These are phyloP conservation scores for Malassezia caprae DNA, from an alignment of 1,284 basidiomycete genomes.

Conservation along the genomic window DNA sequence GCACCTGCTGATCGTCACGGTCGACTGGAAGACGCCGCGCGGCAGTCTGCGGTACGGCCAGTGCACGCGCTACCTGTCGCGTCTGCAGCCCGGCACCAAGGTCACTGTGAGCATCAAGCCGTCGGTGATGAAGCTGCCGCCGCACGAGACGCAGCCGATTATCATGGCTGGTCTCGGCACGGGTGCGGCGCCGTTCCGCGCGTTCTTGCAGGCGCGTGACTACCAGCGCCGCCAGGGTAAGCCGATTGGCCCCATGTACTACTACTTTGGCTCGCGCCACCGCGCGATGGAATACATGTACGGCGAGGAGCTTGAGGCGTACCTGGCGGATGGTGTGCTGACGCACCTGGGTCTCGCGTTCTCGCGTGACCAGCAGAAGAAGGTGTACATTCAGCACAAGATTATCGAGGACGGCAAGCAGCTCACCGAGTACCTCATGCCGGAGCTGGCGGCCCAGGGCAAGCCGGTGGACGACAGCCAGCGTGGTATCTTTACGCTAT, in stretches of 20 bases:
- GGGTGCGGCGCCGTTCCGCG: conserved; percentile 94
- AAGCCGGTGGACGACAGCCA: conserved; percentile 49
- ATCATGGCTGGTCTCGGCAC: conserved; percentile 98
- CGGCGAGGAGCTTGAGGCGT: conserved; percentile 66
- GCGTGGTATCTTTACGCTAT: conserved; percentile 73
- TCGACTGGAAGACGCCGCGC: conserved; percentile 78
- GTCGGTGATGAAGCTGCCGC: conserved; percentile 97
- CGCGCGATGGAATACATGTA: conserved; percentile 91
- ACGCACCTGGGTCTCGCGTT: conserved; percentile 86
- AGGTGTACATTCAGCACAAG: conserved; percentile 98
- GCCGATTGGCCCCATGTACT: conserved; percentile 78
- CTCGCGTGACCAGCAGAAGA: conserved; percentile 78
- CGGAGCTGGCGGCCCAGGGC: conserved; percentile 52
- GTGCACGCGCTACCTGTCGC: conserved; percentile 87
- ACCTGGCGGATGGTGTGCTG: conserved; percentile 69
- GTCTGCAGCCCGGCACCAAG: conserved; percentile 72
- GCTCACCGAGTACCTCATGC: conserved; percentile 55
- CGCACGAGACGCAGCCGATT: conserved; percentile 72
- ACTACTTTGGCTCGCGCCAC: conserved; percentile 96
- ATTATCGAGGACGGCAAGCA: conserved; percentile 78
- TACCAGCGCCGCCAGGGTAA: conserved; percentile 66
- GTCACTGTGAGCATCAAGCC: conserved; percentile 97
- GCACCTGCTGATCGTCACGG: conserved; percentile 86
- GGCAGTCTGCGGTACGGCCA: conserved; percentile 78
- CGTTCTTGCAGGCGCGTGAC: conserved; percentile 90